A percentile compares a stretch with the other conserved stretches of the same genome.
Evolutionary conservation across 306 rosid genomes (phyloP).

Genomic region (Cucumis melo): DNA sequence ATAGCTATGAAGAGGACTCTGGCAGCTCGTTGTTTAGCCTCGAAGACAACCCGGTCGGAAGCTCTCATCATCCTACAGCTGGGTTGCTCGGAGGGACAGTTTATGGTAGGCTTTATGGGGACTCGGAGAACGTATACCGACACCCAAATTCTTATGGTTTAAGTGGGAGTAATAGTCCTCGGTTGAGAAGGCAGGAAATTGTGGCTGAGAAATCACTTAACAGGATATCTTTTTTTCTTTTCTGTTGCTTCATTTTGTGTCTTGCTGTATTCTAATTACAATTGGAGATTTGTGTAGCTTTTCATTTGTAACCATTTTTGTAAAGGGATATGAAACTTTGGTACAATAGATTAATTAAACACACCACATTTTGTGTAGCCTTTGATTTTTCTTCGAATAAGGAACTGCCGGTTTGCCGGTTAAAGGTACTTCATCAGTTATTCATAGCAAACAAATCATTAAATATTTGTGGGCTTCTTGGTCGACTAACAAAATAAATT

Average conservation of each 20-base stretch:
- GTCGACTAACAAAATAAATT: too few species aligned
- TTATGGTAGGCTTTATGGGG: conserved; percentile 50
- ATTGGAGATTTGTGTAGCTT: not conserved
- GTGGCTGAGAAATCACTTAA: conserved; percentile 60
- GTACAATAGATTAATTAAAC: not conserved
- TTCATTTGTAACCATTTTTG: not conserved
- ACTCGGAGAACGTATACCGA: conserved; percentile 24
- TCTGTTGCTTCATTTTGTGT: conserved; percentile 67
- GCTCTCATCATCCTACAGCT: conserved; percentile 29
- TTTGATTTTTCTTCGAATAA: not conserved
- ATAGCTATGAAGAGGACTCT: conserved; percentile 23
- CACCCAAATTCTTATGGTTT: conserved; percentile 44
- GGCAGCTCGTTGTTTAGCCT: conserved; percentile 29
- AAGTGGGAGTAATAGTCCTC: conserved; percentile 27
- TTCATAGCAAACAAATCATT: not conserved
- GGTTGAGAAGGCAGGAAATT: conserved; percentile 73
- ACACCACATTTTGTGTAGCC: not conserved
- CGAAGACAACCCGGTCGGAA: conserved; percentile 21
- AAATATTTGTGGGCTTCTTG: too few species aligned
- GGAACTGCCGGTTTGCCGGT: not conserved
- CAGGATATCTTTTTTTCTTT: conserved; percentile 64
- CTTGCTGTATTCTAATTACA: conserved; percentile 46
- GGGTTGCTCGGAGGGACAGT: conserved; percentile 70
- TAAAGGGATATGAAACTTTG: not conserved
- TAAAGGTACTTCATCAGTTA: not conserved